Base-by-base conservation (phyloP, 2,329 filamentous ascomycete species). In the Aplosporella prunicola region DNA sequence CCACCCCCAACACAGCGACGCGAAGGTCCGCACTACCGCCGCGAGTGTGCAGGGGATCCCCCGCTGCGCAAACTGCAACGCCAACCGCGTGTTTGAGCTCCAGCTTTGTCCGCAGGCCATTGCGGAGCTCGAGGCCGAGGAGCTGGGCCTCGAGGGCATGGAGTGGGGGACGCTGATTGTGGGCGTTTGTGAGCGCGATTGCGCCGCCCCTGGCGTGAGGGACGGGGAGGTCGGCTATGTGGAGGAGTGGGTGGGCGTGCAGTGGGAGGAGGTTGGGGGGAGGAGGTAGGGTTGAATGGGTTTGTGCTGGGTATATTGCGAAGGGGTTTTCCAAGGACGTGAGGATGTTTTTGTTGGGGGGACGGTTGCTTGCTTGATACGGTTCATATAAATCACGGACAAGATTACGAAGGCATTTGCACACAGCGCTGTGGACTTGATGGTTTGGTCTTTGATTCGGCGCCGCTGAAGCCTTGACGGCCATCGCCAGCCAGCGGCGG, bases 181-280 rank as follows among this genome's bases (percentile, higher is more conserved):
- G 24, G 87, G 78, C 0, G 86, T 93, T 6, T 98, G 91, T 58
- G 76, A 72, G 46, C 74, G 64, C 53, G 85, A 96, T 57, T 96
- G 91, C 56, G 68, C 72, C 50, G 74, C 76, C 11, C 58, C 59
- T 5, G 72, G 73, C 1, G 69, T 76, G 5, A 59, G 61, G 9
- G 66, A 71, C 23, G 82, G 78, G 0, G 71, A 78, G 51, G 74
- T 78, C 1, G 84, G 80, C 2, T 96, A 93, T 61, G 52, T 87
- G 13, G 91, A 96, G 66, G 91, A 98, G 62, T 98, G 91, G 89
- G 78, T 75, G n/a, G 91, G 89, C 5, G 91, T 96, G 46, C 91
- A 98, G 61, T 98, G 89, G 91, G 91, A 98, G 62, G 88, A 95
- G 60, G 52, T 66, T 27, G 55, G 53, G 30, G 45, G 41, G 32